Conservation (phyloP, 2,329 filamentous ascomycete species). For the Pseudocercospora cruenta region DNA sequence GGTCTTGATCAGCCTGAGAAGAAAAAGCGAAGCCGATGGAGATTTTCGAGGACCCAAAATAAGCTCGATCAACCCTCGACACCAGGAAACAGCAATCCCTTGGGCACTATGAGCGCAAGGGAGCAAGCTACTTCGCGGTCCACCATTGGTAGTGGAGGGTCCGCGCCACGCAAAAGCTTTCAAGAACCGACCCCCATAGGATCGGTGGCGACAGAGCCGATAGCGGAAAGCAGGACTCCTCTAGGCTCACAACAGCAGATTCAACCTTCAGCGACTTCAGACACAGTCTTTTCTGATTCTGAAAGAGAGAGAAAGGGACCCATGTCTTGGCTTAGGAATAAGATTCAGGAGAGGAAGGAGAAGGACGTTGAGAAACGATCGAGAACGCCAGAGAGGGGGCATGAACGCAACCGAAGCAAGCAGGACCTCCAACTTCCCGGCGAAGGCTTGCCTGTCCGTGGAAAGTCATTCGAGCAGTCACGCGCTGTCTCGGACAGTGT, state of each 20-base stretch:
- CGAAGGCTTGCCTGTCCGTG: constrained; percentile 28
- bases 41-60: constrained; percentile 59
- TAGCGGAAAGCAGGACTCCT: constrained; percentile 19
- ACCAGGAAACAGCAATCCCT: constrained; percentile 30
- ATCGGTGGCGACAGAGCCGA: constrained; percentile 26
- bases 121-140: constrained; percentile 38
- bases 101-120: constrained; percentile 35
- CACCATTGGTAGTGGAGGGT: constrained; percentile 36
- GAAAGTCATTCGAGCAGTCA: constrained; percentile 27
- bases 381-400: constrained; percentile 38
- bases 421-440: constrained; percentile 28
- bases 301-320: constrained; percentile 61
- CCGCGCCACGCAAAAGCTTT: constrained; percentile 35
- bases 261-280: constrained; percentile 30
- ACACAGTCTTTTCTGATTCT: constrained; percentile 41
- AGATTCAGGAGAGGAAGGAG: constrained; percentile 63
- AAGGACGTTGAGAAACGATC: constrained; percentile 55
- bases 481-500: constrained; percentile 3
- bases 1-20: constrained; percentile 49
- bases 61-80: constrained; percentile 33
- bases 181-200: constrained; percentile 34
- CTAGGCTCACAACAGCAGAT: constrained; percentile 17
- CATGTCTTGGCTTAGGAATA: constrained; percentile 67
- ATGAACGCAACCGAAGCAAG: constrained; percentile 32
- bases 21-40: constrained; percentile 73